A percentile compares a stretch with the other conserved stretches of the same genome.
Conservation (phyloP, 164 flowering plant species). For the Taxillus chinensis region DNA sequence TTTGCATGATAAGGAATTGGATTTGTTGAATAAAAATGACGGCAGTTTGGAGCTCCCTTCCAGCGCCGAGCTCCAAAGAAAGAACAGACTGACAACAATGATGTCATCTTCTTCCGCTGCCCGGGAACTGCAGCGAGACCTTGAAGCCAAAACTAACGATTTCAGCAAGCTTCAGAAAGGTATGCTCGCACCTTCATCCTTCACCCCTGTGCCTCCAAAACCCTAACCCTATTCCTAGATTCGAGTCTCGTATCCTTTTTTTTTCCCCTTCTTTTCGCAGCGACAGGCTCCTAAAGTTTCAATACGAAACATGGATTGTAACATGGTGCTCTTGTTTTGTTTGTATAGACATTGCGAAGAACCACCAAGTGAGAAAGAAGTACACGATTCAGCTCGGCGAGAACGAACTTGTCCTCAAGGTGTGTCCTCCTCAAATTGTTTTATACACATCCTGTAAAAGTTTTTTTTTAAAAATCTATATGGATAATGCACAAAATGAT, state of each 20-base stretch:
- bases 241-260: no score
- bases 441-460: not conserved
- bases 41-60: no score
- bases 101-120: slow-evolving; percentile 43
- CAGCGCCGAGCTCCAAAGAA: no score
- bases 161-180: slow-evolving; percentile 90
- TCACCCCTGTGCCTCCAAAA: no score
- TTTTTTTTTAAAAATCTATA: not conserved
- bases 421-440: slow-evolving; percentile 6
- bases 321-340: not conserved
- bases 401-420: slow-evolving; percentile 97
- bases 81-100: no score
- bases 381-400: slow-evolving; percentile 96
- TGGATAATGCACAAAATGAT: not conserved
- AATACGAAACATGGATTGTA: not conserved
- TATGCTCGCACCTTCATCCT: not conserved
- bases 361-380: slow-evolving; percentile 92
- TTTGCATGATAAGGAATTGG: slow-evolving; percentile 64
- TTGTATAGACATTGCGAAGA: slow-evolving; percentile 66
- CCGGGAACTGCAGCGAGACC: slow-evolving; percentile 67
- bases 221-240: no score
- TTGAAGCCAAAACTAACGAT: slow-evolving; percentile 78
- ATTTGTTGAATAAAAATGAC: slow-evolving; percentile 55
- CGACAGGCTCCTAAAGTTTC: no score
- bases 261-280: no score